Evolutionary conservation across 176 grass and related monocot genomes (phyloP).

Genomic region (Carex cristatella): DNA sequence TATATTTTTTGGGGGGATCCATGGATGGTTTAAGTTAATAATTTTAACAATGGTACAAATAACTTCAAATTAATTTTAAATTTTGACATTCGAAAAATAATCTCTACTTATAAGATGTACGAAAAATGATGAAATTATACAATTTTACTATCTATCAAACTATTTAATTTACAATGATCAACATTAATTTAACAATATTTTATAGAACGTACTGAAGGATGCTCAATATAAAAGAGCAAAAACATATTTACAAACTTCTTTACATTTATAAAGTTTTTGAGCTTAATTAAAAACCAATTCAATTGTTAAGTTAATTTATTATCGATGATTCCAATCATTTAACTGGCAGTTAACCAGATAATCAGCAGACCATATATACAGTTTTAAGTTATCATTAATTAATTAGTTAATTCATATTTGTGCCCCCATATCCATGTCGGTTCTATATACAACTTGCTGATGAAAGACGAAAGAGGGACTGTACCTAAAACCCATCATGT

Average conservation of each 20-base stretch:
- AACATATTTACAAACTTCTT: no score
- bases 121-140: no score
- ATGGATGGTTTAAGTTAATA: background rate
- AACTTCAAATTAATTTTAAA: background rate
- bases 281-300: no score
- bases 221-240: no score
- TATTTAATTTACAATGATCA: no score
- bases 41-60: background rate
- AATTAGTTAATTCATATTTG: background rate
- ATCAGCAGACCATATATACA: background rate
- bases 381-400: background rate
- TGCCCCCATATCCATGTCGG: background rate
- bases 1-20: background rate
- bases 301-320: no score
- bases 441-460: background rate
- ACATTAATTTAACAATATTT: no score
- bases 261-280: no score
- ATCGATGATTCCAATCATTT: background rate
- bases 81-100: no score
- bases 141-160: no score
- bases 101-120: no score
- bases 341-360: background rate
- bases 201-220: no score
- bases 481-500: background rate
- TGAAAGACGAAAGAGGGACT: background rate